These are phyloP conservation scores for Saturnispora saitoi DNA, from an alignment of 805 yeast species.

Conservation along the genomic window DNA sequence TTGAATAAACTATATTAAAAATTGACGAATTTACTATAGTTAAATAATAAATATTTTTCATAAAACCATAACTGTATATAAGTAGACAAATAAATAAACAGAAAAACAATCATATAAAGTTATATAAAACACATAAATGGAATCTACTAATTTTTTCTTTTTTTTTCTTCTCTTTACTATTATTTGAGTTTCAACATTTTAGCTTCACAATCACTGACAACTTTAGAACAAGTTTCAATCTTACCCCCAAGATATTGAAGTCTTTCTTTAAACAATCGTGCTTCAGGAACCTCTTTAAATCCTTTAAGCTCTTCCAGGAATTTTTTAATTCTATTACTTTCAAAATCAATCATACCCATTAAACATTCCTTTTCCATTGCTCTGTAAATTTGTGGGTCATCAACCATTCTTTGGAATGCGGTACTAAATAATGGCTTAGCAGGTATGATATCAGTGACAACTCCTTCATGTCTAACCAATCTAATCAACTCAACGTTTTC, in stretches of 20 bases:
- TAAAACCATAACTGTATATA: neutral
- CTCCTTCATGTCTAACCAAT: conserved; percentile 69
- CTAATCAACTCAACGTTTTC: conserved; percentile 74
- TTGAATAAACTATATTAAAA: too few relatives aligned
- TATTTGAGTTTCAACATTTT: conserved; percentile 18
- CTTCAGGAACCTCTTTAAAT: conserved; percentile 42
- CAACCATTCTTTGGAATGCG: conserved; percentile 61
- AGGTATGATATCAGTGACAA: conserved; percentile 54
- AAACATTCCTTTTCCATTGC: conserved; percentile 59
- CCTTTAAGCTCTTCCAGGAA: conserved; percentile 66
- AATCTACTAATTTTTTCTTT: neutral
- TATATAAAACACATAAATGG: neutral
- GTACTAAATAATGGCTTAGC: conserved; percentile 80
- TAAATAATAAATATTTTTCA: neutral
- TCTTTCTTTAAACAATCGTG: conserved; percentile 51
- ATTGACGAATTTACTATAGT: too few relatives aligned
- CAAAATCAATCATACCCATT: conserved; percentile 45
- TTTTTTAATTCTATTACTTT: conserved; percentile 50
- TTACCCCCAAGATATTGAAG: conserved; percentile 59
- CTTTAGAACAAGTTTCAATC: conserved; percentile 51
- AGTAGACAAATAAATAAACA: neutral
- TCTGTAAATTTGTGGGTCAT: conserved; percentile 47
- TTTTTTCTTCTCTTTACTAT: neutral
- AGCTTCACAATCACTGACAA: conserved; percentile 40
- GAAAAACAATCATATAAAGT: neutral